Base-by-base conservation (phyloP, 1,284 basidiomycete genomes). In the Rugosomyces carneus region DNA sequence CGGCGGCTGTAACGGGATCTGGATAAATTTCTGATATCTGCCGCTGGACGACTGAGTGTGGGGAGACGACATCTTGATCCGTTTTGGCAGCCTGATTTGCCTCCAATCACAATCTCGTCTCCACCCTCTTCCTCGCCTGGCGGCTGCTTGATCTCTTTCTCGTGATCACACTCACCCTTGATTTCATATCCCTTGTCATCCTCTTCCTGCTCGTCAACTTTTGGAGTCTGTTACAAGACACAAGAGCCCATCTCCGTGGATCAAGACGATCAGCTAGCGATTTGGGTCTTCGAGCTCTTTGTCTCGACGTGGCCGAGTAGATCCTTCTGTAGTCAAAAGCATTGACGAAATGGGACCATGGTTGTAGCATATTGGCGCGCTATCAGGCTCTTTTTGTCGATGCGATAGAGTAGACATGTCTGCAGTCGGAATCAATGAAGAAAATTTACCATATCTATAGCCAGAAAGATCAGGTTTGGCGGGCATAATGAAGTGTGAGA, bases 221-320 rank as follows among this genome's bases (percentile, higher is more conserved):
- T 93, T 31, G 93, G 89, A 0, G 78, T 80, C 55, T 92, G 81
- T 27, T 91, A 79, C 52, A 83, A 72, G 23, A 90, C 92, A 18
- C 93, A 82, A 37, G 92, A 91, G 39, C 95, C 95, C 96, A 99
- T 99, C 54, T 94, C 87, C 77, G 80, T 7, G 84, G 80, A 71
- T 93, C 85, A 55, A 99, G 97, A 34, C 89, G 81, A 24, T 96
- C 96, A 31, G 84, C 85, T 23, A 99, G 82, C 10, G 93, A n/a
- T n/a, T n/a, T n/a, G n/a, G n/a, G n/a, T n/a, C n/a, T n/a, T n/a
- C n/a, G n/a, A n/a, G n/a, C n/a, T n/a, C n/a, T n/a, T n/a, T n/a
- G n/a, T n/a, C n/a, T n/a, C n/a, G n/a, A n/a, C n/a, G n/a, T n/a
- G n/a, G n/a, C n/a, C n/a, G n/a, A n/a, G n/a, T n/a, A n/a, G n/a